These are phyloP conservation scores for Marasmius oreades DNA, from an alignment of 1,284 basidiomycete genomes.

Conservation along the genomic window DNA sequence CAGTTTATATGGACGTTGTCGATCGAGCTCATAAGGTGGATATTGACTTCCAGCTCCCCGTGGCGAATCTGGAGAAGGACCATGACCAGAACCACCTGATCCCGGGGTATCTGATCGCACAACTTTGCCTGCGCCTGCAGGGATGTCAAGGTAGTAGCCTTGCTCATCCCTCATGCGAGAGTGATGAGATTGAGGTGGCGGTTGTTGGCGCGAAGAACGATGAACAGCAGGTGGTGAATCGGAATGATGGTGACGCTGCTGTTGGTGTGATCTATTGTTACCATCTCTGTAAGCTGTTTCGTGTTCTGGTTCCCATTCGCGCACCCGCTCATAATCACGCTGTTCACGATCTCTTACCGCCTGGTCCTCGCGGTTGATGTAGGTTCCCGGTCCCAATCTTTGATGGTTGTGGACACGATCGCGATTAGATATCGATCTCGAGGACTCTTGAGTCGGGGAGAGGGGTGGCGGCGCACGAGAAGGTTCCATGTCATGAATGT, in stretches of 20 bases:
- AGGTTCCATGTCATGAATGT: constrained; percentile 31
- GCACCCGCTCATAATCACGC: constrained; percentile 39
- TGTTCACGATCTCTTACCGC: constrained; percentile 41
- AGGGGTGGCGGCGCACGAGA: constrained; percentile 23
- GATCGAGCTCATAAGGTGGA: constrained; percentile 18
- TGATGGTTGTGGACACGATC: constrained; percentile 60
- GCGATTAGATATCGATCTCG: constrained; percentile 32
- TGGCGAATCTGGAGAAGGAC: constrained; percentile 44
- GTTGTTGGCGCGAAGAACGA: constrained; percentile 28
- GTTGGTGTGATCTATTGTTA: constrained; percentile 17
- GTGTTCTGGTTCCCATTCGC: constrained; percentile 45
- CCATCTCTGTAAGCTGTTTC: constrained; percentile 21
- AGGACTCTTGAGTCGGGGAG: constrained; percentile 21
- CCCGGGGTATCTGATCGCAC: constrained; percentile 56
- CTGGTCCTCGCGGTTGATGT: constrained; percentile 49
- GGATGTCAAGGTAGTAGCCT: constrained; percentile 40
- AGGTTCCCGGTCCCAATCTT: constrained; percentile 59
- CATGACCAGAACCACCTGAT: constrained; percentile 39
- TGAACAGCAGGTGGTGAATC: constrained; percentile 40
- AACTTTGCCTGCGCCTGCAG: constrained; percentile 16
- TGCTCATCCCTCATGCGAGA: constrained; percentile 43
- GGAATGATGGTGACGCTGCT: constrained; percentile 19
- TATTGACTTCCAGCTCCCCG: constrained; percentile 30
- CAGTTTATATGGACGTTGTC: constrained; percentile 34
- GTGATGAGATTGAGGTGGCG: constrained; percentile 23